phyloP scores from a whole-genome alignment of 2,329 filamentous ascomycete genomes.

The Hymenoscyphus salicellus region DNA sequence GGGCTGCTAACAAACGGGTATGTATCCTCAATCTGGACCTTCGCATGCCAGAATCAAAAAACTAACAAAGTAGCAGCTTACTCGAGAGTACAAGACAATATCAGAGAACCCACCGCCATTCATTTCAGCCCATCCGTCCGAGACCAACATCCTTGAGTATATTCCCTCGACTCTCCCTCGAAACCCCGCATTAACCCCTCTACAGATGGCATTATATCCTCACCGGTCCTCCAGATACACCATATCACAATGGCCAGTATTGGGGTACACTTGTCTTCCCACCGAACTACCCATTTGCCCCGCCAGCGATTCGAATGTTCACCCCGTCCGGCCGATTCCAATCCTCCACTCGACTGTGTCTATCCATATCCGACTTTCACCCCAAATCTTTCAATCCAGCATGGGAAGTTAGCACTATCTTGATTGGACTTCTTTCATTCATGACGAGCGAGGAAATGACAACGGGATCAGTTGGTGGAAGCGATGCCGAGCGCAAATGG shows the following conservation, averaged over 20 bases:
- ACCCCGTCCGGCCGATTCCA: constrained; percentile 95
- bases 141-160: constrained; percentile 86
- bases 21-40: constrained; percentile 40
- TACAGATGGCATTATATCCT: constrained; percentile 89
- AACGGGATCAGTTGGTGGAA: constrained; percentile 80
- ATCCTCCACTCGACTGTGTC: constrained; percentile 83
- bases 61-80: constrained; percentile 44
- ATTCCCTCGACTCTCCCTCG: constrained; percentile 30
- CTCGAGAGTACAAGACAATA: constrained; percentile 63
- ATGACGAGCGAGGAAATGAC: constrained; percentile 99
- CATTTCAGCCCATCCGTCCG: constrained; percentile 84
- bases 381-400: constrained; percentile 97
- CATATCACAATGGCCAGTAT: constrained; percentile 93
- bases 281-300: constrained; percentile 93
- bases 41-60: constrained; percentile 41
- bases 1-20: constrained; percentile 68
- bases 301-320: constrained; percentile 97
- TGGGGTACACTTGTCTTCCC: constrained; percentile 97
- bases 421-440: constrained; percentile 90
- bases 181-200: constrained; percentile 16
- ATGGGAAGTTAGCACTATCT: constrained; percentile 95
- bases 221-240: constrained; percentile 88
- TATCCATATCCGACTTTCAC: constrained; percentile 96
- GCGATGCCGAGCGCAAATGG: constrained; percentile 71
- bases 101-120: constrained; percentile 79